Evolutionary conservation across 768 basidiomycete genomes (phyloP).

Genomic region (Agaricus sinodeliciosus): DNA sequence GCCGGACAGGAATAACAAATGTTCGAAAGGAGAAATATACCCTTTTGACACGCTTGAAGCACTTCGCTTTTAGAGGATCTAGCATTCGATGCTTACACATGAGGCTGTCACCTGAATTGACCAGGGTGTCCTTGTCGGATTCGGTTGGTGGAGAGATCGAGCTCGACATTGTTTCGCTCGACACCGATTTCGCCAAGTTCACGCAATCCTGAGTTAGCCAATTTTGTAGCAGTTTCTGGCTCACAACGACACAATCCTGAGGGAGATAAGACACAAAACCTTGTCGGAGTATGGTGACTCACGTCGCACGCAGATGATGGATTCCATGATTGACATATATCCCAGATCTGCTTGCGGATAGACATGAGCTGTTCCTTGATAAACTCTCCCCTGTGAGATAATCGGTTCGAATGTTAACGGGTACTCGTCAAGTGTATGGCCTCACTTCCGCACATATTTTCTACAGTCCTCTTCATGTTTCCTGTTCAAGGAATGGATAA

Average conservation of each 20-base stretch:
- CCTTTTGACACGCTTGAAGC: conserved; percentile 64
- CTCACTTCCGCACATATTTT: conserved; percentile 40
- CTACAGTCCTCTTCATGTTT: conserved; percentile 49
- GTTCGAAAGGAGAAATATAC: conserved; percentile 26
- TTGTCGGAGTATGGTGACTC: not conserved
- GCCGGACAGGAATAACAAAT: too few relatives aligned
- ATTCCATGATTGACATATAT: conserved; percentile 61
- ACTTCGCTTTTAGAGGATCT: conserved; percentile 48
- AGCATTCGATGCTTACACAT: conserved; percentile 57
- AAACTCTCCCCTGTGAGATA: conserved; percentile 33
- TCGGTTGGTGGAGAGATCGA: too few relatives aligned
- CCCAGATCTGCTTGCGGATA: conserved; percentile 45
- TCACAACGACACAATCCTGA: conserved; percentile 52
- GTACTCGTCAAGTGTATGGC: not conserved
- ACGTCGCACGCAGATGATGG: conserved; percentile 43
- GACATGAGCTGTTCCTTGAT: conserved; percentile 39
- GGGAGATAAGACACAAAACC: conserved; percentile 9
- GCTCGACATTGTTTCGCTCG: not conserved
- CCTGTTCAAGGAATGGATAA: conserved; percentile 49
- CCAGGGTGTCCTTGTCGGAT: conserved; percentile 6
- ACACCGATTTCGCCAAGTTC: conserved; percentile 15
- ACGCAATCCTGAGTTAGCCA: conserved; percentile 49
- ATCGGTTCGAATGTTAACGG: not conserved
- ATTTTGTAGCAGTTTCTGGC: conserved; percentile 48
- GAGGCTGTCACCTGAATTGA: conserved; percentile 39